phyloP scores from a whole-genome alignment of 2,329 filamentous ascomycete species.

The Aquanectria penicillioides region DNA sequence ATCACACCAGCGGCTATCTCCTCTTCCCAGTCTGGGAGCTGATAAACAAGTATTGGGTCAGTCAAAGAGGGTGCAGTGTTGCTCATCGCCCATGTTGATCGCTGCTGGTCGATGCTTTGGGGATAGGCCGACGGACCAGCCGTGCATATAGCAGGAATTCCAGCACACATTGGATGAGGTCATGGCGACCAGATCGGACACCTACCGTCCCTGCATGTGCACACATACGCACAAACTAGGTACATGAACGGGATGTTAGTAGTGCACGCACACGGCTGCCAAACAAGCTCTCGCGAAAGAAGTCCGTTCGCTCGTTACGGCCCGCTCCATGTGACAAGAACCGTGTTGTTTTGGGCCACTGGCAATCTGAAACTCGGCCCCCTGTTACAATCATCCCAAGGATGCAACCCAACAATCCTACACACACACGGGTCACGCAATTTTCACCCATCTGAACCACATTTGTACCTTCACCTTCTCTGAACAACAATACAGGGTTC shows the following conservation, averaged over 20 bases:
- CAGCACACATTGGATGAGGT: not conserved
- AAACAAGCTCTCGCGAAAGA: no score
- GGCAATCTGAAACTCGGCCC: constrained; percentile 13
- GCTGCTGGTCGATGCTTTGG: not conserved
- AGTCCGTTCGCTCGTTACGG: constrained; percentile 1
- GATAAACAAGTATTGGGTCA: not conserved
- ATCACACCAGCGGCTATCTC: not conserved
- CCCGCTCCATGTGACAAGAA: constrained; percentile 1
- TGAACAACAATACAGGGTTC: not conserved
- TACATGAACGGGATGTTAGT: no score
- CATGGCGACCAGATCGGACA: not conserved
- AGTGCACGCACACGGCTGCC: no score
- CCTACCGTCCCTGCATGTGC: no score
- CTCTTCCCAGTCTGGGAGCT: not conserved
- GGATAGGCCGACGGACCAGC: not conserved
- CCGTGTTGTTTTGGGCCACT: not conserved
- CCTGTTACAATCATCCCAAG: not conserved
- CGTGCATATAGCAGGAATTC: not conserved
- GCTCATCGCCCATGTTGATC: constrained; percentile 4
- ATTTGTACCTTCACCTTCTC: not conserved
- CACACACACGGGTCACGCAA: not conserved
- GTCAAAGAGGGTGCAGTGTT: constrained; percentile 7
- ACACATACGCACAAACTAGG: no score
- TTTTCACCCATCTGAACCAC: no score
- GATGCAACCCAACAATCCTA: constrained; percentile 1